phyloP scores from a whole-genome alignment of 2,329 filamentous ascomycete genomes.

The Monosporascus ibericus region DNA sequence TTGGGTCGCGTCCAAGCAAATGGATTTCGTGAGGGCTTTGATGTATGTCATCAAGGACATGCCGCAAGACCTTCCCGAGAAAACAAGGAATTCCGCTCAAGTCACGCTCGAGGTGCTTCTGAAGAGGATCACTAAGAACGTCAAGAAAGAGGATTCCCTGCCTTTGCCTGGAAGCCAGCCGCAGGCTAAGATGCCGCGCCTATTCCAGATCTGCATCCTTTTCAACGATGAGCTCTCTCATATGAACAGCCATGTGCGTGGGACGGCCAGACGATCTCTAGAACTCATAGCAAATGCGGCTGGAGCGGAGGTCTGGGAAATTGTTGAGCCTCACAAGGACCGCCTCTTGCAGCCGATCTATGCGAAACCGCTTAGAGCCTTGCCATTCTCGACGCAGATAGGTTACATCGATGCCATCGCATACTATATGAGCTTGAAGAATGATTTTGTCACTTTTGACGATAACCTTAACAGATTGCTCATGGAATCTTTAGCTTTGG shows the following conservation, averaged over 20 bases:
- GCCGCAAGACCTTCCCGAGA: conserved; percentile 86
- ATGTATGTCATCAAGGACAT: conserved; percentile 99
- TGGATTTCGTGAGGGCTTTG: conserved; percentile 83
- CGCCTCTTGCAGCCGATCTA: conserved; percentile 87
- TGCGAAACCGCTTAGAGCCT: conserved; percentile 84
- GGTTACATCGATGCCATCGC: conserved; percentile 98
- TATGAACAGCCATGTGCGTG: conserved; percentile 91
- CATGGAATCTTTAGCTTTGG: conserved; percentile 87
- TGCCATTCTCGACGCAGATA: conserved; percentile 93
- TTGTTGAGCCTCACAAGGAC: conserved; percentile 86
- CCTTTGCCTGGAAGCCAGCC: conserved; percentile 33
- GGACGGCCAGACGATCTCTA: conserved; percentile 76
- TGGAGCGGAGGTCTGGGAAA: conserved; percentile 74
- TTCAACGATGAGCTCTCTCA: conserved; percentile 87
- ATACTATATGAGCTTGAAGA: conserved; percentile 85
- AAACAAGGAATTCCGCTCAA: conserved; percentile 77
- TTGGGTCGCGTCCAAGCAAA: conserved; percentile 78
- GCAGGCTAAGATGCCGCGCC: conserved; percentile 47
- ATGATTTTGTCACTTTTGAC: conserved; percentile 85
- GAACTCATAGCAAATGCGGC: conserved; percentile 75
- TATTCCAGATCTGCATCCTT: conserved; percentile 73
- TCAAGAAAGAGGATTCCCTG: conserved; percentile 70
- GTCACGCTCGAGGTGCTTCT: conserved; percentile 76
- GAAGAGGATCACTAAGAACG: conserved; percentile 68
- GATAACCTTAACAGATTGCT: conserved; percentile 84